Percentiles rank a stretch among this genome's conserved stretches.
Conservation (phyloP, 371 early-diverging fungal species). For the Mortierella sp. region DNA sequence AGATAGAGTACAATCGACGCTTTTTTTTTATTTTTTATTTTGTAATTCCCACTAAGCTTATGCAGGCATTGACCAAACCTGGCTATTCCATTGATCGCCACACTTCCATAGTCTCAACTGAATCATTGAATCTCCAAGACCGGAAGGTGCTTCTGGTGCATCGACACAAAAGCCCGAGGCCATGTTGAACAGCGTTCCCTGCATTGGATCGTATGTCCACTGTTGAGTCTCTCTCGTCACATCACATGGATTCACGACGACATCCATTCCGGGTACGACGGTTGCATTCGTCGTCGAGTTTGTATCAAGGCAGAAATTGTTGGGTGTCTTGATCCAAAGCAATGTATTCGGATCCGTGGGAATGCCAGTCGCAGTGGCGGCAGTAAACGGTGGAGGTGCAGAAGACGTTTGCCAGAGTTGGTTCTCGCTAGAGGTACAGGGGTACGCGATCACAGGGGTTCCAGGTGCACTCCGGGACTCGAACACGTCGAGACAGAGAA, state of each 20-base stretch:
- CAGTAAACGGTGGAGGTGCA: conserved; percentile 26
- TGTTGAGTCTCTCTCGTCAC: conserved; percentile 30
- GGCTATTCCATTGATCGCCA: conserved; percentile 29
- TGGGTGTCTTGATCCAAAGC: conserved; percentile 43
- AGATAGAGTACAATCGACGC: background rate
- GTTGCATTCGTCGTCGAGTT: background rate
- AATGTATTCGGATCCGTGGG: conserved; percentile 8
- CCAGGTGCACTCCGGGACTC: conserved; percentile 10
- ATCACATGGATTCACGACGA: conserved; percentile 40
- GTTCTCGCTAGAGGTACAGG: conserved; percentile 32
- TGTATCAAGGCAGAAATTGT: conserved; percentile 35
- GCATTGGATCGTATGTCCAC: conserved; percentile 41
- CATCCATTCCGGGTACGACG: conserved; percentile 5
- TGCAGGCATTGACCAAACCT: conserved; percentile 50
- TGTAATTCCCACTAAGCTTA: background rate
- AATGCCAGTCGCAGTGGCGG: background rate
- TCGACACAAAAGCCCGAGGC: conserved; percentile 35
- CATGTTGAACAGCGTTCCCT: conserved; percentile 34
- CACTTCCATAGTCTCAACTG: conserved; percentile 32
- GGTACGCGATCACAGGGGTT: conserved; percentile 17
- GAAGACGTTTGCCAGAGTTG: conserved; percentile 45
- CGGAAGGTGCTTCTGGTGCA: conserved; percentile 14
- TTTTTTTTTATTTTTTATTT: background rate
- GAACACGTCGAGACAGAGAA: conserved; percentile 33
- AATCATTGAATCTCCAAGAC: background rate